Percentiles rank a stretch among this genome's conserved stretches.
These are phyloP conservation scores for Trichocladium uniseriatum DNA, from an alignment of 495 filamentous ascomycete genomes.

Conservation along the genomic window DNA sequence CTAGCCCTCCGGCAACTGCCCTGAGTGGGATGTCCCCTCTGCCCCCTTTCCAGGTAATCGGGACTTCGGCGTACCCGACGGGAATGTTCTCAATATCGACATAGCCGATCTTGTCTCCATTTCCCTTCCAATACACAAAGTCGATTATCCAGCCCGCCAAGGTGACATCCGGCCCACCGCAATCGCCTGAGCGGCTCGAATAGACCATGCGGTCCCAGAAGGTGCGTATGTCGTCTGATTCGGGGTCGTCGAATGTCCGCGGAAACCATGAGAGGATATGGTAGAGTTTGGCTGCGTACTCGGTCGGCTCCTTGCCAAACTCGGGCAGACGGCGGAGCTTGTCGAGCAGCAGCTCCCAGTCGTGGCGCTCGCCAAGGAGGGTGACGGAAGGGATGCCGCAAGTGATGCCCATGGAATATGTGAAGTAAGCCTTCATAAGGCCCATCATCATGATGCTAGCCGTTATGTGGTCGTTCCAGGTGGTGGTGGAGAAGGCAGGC, in stretches of 20 bases:
- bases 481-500: slow-evolving; percentile 33
- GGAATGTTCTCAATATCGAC: too few relatives aligned
- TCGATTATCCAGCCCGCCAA: too few relatives aligned
- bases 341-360: slow-evolving; percentile 28
- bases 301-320: slow-evolving; percentile 30
- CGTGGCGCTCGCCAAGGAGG: slow-evolving; percentile 25
- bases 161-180: too few relatives aligned
- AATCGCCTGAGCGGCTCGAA: too few relatives aligned
- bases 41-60: too few relatives aligned
- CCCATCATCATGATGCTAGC: slow-evolving; percentile 36
- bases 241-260: slow-evolving; percentile 26
- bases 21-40: too few relatives aligned
- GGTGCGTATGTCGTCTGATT: slow-evolving; percentile 18
- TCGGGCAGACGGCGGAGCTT: slow-evolving; percentile 22
- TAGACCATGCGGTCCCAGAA: too few relatives aligned
- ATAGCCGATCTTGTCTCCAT: too few relatives aligned
- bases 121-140: too few relatives aligned
- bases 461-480: slow-evolving; percentile 22
- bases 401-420: slow-evolving; percentile 13
- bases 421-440: slow-evolving; percentile 28
- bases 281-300: slow-evolving; percentile 19
- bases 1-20: too few relatives aligned
- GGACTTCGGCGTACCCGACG: too few relatives aligned
- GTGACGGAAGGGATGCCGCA: slow-evolving; percentile 36
- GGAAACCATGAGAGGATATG: slow-evolving; percentile 33